Base-by-base conservation (phyloP, 2,329 filamentous ascomycete species). In the Ophiostoma novo-ulmi region DNA sequence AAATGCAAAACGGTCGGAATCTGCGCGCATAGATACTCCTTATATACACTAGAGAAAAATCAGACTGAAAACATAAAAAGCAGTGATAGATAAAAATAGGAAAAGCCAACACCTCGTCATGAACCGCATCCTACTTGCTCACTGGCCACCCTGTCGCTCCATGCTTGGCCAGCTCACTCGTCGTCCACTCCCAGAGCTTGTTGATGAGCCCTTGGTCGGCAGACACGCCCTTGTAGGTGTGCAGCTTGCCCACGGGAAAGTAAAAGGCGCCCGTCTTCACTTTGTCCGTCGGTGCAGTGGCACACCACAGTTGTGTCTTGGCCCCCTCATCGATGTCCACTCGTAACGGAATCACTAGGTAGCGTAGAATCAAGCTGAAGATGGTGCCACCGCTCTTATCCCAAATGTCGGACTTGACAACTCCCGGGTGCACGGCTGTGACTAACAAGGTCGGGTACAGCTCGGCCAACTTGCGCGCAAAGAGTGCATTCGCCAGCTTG, bases 271-370 rank as follows among this genome's bases (percentile, higher is more conserved):
- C 79, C 39, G 70, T 77, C 0, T 79, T 76, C n/a, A 78, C 77
- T 5, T 75, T 74, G 14, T 67, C 44, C 3, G 77, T 73, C n/a
- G 64, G 36, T 5, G 52, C 52, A 11, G 79, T 78, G 1, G 79
- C 76, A 14, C 80, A 81, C 82, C 82, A 83, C 3, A 84, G 76
- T 75, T 83, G 81, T 70, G 81, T 82, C 72, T 75, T 77, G 3
- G 76, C 79, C 0, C 82, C 82, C 38, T 78, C 71, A 31, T 78
- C 69, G 22, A 68, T 70, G 26, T 8, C 75, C 20, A 71, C 26
- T 17, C 35, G 39, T 13, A 67, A 14, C 1, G 20, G 20, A 77
- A 26, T 69, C 70, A 6, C 67, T 11, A 72, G 11, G 1, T 74
- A 0, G 48, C 71, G 70, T 64, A 75, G 71, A 1, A 70, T 14